Evolutionary conservation across 495 filamentous ascomycete genomes (phyloP).

Genomic region (Penicillium subrubescens): DNA sequence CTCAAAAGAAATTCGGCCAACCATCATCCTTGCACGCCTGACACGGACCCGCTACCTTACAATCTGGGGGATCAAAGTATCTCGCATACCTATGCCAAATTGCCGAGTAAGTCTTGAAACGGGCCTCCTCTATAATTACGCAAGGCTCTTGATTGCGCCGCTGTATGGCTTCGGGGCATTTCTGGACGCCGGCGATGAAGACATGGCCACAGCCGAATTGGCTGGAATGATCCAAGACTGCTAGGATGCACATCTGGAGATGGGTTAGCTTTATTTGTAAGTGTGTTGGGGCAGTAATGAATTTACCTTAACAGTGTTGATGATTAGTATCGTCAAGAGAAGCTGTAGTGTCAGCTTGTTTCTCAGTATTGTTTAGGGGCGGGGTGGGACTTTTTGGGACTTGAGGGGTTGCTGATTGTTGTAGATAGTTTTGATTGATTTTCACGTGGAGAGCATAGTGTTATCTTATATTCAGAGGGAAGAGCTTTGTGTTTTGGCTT

Average conservation of each 20-base stretch:
- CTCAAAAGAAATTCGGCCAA: constrained; percentile 12
- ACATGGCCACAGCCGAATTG: constrained; percentile 10
- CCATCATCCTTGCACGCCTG: constrained; percentile 1
- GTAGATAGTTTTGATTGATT: background rate
- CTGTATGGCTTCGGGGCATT: background rate
- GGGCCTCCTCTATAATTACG: background rate
- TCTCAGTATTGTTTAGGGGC: background rate
- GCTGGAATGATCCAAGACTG: constrained; percentile 8
- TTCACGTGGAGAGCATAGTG: background rate
- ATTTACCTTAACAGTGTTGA: background rate
- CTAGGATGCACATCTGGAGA: constrained; percentile 11
- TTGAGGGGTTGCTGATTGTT: background rate
- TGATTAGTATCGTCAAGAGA: background rate
- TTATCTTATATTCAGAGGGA: background rate
- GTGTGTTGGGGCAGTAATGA: no score
- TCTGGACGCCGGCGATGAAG: constrained; percentile 1
- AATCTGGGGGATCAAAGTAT: constrained; percentile 3
- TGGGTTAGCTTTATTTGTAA: background rate
- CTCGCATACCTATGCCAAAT: background rate
- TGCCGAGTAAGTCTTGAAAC: constrained; percentile 2
- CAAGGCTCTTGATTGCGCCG: background rate
- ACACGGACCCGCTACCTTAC: constrained; percentile 10
- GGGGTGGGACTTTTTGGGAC: background rate
- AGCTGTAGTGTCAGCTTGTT: background rate
- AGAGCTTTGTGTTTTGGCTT: background rate